These are phyloP conservation scores for Uronychia binucleata DNA, from an alignment of 73 alveolate species.

Conservation along the genomic window DNA sequence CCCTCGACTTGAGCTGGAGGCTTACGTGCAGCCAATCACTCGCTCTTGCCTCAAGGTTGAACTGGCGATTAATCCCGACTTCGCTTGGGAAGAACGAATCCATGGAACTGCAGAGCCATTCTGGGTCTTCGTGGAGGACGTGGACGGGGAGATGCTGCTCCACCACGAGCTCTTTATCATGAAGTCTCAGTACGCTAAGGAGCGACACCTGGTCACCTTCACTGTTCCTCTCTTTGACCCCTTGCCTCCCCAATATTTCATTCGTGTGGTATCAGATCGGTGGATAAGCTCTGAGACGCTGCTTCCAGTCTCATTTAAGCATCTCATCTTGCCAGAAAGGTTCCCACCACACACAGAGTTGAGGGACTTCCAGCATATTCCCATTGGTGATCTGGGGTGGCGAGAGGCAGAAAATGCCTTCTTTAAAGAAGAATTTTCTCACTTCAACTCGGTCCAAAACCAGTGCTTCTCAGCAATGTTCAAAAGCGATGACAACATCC, in stretches of 20 bases:
- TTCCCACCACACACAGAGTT: slow-evolving; percentile 82
- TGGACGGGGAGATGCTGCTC: slow-evolving; percentile 96
- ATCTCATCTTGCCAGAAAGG: slow-evolving; percentile 98
- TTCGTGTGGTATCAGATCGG: slow-evolving; percentile 92
- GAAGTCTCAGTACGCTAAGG: slow-evolving; percentile 77
- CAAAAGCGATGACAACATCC: slow-evolving; percentile 87
- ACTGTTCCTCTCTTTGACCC: slow-evolving; percentile 98
- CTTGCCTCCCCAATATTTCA: slow-evolving; percentile 98
- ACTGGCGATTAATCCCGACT: slow-evolving; percentile 92
- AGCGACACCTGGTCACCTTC: slow-evolving; percentile 88
- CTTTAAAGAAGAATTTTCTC: slow-evolving; percentile 58
- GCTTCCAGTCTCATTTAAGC: slow-evolving; percentile 95
- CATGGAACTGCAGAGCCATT: slow-evolving; percentile 98
- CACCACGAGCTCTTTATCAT: slow-evolving; percentile 94
- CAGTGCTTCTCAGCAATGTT: slow-evolving; percentile 84
- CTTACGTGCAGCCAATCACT: slow-evolving; percentile 98
- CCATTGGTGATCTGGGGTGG: slow-evolving; percentile 72
- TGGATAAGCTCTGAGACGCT: slow-evolving; percentile 95
- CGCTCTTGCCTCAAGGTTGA: slow-evolving; percentile 95
- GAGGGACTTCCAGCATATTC: slow-evolving; percentile 70
- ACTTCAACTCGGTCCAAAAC: slow-evolving; percentile 90
- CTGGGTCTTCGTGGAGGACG: slow-evolving; percentile 98
- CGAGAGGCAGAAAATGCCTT: slow-evolving; percentile 69
- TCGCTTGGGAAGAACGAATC: slow-evolving; percentile 97
- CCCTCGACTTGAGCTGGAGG: slow-evolving; percentile 96